Evolutionary conservation across 208 protist species (phyloP).

Genomic region (Leishmania mexicana): DNA sequence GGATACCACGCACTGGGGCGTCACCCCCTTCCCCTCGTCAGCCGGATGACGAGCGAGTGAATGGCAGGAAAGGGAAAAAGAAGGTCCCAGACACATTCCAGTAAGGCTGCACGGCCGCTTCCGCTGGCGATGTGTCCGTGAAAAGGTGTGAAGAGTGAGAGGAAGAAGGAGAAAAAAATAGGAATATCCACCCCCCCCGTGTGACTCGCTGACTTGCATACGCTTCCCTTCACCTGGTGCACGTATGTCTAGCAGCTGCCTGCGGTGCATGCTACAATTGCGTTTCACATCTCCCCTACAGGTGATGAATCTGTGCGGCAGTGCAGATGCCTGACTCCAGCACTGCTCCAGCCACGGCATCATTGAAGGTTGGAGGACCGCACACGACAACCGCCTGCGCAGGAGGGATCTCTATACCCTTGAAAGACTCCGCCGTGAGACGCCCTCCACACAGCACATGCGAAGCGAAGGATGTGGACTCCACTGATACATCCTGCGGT

Average conservation of each 20-base stretch:
- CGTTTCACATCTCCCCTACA: slow-evolving; percentile 2
- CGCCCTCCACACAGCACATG: slow-evolving; percentile 19
- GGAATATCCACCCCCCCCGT: too few relatives aligned
- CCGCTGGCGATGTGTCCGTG: background rate
- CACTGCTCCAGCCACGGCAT: slow-evolving; percentile 25
- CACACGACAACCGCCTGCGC: slow-evolving; percentile 53
- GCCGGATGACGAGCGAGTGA: background rate
- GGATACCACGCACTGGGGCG: background rate
- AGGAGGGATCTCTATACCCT: slow-evolving; percentile 3
- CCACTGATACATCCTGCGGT: background rate
- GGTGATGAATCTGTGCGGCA: slow-evolving; percentile 31
- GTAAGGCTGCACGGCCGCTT: background rate
- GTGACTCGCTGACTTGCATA: background rate
- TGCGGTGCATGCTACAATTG: too few relatives aligned
- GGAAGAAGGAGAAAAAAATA: background rate
- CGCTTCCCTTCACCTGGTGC: background rate
- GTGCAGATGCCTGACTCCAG: slow-evolving; percentile 42
- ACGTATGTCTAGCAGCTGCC: background rate
- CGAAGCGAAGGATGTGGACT: slow-evolving; percentile 2
- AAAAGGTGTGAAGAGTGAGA: background rate
- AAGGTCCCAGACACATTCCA: background rate
- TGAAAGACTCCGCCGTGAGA: slow-evolving; percentile 7
- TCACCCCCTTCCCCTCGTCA: too few relatives aligned
- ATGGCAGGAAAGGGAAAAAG: background rate
- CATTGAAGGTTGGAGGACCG: slow-evolving; percentile 58